A percentile compares a stretch with the other conserved stretches of the same genome.
These are phyloP conservation scores for Byssochlamys sp. DNA, from an alignment of 2,329 filamentous ascomycete species.

Conservation along the genomic window DNA sequence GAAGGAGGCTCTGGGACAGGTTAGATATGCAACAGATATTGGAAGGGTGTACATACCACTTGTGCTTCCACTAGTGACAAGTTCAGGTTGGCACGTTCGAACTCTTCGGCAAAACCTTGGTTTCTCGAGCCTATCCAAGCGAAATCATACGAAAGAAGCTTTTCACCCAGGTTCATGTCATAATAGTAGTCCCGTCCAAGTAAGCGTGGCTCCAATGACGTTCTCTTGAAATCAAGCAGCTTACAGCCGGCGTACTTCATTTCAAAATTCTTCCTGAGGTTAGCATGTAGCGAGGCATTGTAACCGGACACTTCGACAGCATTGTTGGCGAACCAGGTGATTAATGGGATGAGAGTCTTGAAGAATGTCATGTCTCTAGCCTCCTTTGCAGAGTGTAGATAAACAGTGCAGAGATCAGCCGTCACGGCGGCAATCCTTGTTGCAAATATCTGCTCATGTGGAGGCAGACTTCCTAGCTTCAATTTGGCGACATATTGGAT, in stretches of 20 bases:
- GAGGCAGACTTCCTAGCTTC: conserved; percentile 44
- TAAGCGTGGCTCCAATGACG: conserved; percentile 52
- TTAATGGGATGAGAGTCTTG: conserved; percentile 60
- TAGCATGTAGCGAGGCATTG: conserved; percentile 76
- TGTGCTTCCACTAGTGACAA: conserved; percentile 87
- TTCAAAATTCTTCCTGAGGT: conserved; percentile 75
- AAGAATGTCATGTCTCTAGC: conserved; percentile 59
- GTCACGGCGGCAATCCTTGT: conserved; percentile 69
- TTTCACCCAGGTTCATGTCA: conserved; percentile 63
- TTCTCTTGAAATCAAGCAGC: conserved; percentile 72
- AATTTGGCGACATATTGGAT: conserved; percentile 58
- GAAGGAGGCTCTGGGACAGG: conserved; percentile 57
- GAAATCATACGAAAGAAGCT: conserved; percentile 65
- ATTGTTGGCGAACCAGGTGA: conserved; percentile 71
- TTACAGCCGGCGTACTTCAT: conserved; percentile 64
- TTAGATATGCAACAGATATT: conserved; percentile 17
- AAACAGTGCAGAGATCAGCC: conserved; percentile 81
- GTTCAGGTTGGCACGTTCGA: conserved; percentile 80
- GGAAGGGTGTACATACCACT: conserved; percentile 48
- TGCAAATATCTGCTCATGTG: conserved; percentile 44
- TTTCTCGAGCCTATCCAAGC: conserved; percentile 61
- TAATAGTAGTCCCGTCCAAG: conserved; percentile 78
- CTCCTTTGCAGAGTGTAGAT: conserved; percentile 76
- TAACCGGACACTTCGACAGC: conserved; percentile 72
- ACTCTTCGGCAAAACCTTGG: conserved; percentile 70